Evolutionary conservation across 139 green algal genomes (phyloP).

Genomic region (Closterium sp.): DNA sequence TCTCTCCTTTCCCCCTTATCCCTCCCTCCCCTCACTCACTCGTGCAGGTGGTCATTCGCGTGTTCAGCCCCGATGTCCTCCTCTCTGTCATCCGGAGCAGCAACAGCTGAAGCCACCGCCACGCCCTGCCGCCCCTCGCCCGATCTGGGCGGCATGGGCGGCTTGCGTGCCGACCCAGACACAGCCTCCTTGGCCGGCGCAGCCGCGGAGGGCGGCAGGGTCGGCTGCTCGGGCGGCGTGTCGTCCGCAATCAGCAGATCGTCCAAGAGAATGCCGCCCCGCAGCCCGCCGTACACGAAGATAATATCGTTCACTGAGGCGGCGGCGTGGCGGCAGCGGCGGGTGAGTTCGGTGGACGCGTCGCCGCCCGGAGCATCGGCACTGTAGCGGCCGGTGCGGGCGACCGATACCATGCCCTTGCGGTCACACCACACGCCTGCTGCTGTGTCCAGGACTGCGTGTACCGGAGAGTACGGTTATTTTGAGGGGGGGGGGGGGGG

Average conservation of each 20-base stretch:
- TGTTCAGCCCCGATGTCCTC: too few species aligned
- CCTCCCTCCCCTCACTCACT: too few species aligned
- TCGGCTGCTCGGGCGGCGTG: neutral
- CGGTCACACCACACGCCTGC: slow-evolving; percentile 60
- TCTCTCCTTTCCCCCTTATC: too few species aligned
- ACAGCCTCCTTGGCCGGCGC: neutral
- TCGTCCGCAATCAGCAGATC: slow-evolving; percentile 72
- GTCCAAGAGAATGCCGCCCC: slow-evolving; percentile 76
- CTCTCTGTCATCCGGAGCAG: neutral
- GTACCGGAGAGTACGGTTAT: too few species aligned
- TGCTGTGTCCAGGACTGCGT: slow-evolving; percentile 81
- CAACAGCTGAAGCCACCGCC: neutral
- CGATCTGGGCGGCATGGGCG: neutral
- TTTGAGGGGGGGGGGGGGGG: too few species aligned
- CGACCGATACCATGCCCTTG: slow-evolving; percentile 29
- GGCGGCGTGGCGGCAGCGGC: slow-evolving; percentile 43
- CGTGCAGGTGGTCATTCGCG: too few species aligned
- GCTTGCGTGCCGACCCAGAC: neutral
- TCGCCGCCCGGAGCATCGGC: slow-evolving; percentile 37
- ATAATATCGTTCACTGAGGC: slow-evolving; percentile 55
- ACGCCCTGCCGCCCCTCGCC: neutral
- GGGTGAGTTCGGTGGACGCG: slow-evolving; percentile 23
- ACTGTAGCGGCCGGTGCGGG: slow-evolving; percentile 34
- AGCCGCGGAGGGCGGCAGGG: neutral
- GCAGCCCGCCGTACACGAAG: slow-evolving; percentile 93